Evolutionary conservation across 139 green algal genomes (phyloP).

Genomic region (Pseudopediastrum boryanum): DNA sequence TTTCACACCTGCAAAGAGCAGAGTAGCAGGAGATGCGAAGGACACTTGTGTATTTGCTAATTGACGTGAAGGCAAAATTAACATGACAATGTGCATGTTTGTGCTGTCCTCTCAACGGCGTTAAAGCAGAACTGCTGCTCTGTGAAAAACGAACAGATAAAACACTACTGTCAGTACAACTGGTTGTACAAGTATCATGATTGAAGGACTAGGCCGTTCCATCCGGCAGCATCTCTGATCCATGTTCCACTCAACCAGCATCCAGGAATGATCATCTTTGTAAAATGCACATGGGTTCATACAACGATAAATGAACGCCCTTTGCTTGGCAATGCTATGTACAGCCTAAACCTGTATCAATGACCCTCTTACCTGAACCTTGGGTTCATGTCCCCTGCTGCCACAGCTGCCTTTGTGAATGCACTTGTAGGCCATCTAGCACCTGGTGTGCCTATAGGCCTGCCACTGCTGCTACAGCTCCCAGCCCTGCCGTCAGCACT

Average conservation of each 20-base stretch:
- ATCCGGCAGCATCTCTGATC: too few relatives aligned
- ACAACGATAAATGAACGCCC: too few relatives aligned
- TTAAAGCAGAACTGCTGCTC: too few relatives aligned
- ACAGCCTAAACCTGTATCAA: neutral
- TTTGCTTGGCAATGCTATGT: neutral
- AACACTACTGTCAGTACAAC: too few relatives aligned
- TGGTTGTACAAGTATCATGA: too few relatives aligned
- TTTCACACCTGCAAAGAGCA: slow-evolving; percentile 73
- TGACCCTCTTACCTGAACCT: slow-evolving; percentile 35
- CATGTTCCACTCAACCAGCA: too few relatives aligned
- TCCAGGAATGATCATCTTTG: too few relatives aligned
- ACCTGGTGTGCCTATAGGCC: slow-evolving; percentile 18
- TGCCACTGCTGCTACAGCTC: slow-evolving; percentile 3
- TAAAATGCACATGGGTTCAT: too few relatives aligned
- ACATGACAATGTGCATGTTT: neutral
- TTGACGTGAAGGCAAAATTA: neutral
- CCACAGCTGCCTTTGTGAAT: slow-evolving; percentile 44
- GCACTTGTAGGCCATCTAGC: slow-evolving; percentile 44
- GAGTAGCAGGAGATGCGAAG: neutral
- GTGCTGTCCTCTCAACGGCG: too few relatives aligned
- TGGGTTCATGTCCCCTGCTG: slow-evolving; percentile 74
- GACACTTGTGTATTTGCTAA: too few relatives aligned
- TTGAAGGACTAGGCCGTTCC: too few relatives aligned
- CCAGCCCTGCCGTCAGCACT: neutral
- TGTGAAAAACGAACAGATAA: too few relatives aligned